Evolutionary conservation across 1,139 yeast genomes (phyloP).

Genomic region (Scheffersomyces illinoinensis): DNA sequence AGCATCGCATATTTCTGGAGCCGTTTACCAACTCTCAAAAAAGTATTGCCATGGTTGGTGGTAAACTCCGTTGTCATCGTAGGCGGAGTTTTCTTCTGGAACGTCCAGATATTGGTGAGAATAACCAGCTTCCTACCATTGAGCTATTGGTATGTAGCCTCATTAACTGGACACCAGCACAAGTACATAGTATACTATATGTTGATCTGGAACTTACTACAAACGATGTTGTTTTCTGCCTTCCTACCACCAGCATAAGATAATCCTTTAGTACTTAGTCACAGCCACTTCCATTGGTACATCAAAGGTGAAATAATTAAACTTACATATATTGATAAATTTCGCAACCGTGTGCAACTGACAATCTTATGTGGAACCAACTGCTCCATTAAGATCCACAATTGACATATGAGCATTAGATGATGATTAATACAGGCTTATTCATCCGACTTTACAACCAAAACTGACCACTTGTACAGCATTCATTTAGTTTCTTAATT

Average conservation of each 20-base stretch:
- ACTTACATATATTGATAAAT: neutral
- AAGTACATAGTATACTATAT: slow-evolving; percentile 40
- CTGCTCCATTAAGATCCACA: neutral
- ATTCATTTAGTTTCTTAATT: neutral
- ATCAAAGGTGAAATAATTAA: neutral
- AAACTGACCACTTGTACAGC: neutral
- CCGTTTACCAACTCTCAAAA: slow-evolving; percentile 33
- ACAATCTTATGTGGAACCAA: neutral
- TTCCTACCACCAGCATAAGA: slow-evolving; percentile 74
- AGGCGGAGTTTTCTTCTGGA: slow-evolving; percentile 65
- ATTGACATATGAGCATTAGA: neutral
- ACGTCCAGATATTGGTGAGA: slow-evolving; percentile 83
- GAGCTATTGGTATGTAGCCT: slow-evolving; percentile 69
- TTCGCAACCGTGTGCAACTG: neutral
- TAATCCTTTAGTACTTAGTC: neutral
- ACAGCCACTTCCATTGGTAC: neutral
- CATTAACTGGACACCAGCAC: slow-evolving; percentile 21
- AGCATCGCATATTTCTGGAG: slow-evolving; percentile 30
- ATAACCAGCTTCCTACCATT: slow-evolving; percentile 76
- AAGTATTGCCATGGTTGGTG: slow-evolving; percentile 31
- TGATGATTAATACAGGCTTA: neutral
- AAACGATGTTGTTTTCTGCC: slow-evolving; percentile 60
- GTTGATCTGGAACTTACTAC: slow-evolving; percentile 57
- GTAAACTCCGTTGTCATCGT: slow-evolving; percentile 45
- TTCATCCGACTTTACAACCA: neutral